Evolutionary conservation across 768 basidiomycete species (phyloP), one percentile per base, ranked within the genome.

Genomic region (Neoboletus brunneissimus): DNA sequence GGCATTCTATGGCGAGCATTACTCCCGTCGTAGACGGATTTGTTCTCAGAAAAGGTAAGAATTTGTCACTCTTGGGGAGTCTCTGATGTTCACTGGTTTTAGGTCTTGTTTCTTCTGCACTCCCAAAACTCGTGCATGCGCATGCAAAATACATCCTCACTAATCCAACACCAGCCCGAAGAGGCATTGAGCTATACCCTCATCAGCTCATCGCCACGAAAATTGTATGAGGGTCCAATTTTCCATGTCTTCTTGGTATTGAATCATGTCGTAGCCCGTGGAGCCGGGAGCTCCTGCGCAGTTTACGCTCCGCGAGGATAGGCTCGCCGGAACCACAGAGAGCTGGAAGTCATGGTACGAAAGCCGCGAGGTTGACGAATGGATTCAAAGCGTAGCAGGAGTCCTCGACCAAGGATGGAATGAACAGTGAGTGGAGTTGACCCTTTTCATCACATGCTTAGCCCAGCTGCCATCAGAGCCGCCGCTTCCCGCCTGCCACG

Each of bases 11-110:
- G 70, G 89, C 89, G 15, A 96, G 91, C 64, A 91, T 96, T 15
- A 94, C 93, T 1, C 97, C 97, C 6, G 89, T 99, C 20, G 93
- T 95, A 5, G 97, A 99, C 63, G 97, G 97, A 5, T 99, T 98
- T 66, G 97, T 98, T 42, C 83, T 99, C 43, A 81, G 95, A 65
- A 97, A 96, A 83, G 96, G 96, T 88, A 44, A 44, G 70, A 53
- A 12, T 20, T 9, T 40, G 45, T 29, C 50, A 2, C 13, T 29
- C 16, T 43, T 34, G 2, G 7, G 8, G 4, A 18, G 9, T 29
- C 12, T 23, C 18, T 41, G 29, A 32, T 27, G n/a, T 50, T 48
- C 40, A 62, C 15, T 22, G 12, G 31, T 8, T 11, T 34, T 53
- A 97, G 96, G 94, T 44, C 86, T 98, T 23, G 74, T 81, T 22